phyloP scores from a whole-genome alignment of 768 basidiomycete species.

The Lactarius pseudohatsudake region DNA sequence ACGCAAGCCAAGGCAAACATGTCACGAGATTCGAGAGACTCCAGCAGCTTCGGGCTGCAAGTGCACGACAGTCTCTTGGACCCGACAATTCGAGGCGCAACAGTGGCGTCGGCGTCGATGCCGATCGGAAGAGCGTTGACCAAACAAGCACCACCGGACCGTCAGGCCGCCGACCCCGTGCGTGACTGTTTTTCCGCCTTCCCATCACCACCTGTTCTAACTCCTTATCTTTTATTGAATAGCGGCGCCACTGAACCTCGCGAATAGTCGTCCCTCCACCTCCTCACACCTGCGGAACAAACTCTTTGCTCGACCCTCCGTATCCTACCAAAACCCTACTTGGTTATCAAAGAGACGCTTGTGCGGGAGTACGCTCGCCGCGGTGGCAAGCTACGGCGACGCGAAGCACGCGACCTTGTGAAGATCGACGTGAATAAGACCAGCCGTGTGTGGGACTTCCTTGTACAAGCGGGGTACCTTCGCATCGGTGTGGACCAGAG shows the following conservation, averaged over 20 bases:
- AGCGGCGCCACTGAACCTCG: slow-evolving; percentile 79
- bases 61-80: slow-evolving; percentile 52
- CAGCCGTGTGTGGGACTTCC: slow-evolving; percentile 88
- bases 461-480: slow-evolving; percentile 81
- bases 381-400: slow-evolving; percentile 81
- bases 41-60: slow-evolving; percentile 45
- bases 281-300: slow-evolving; percentile 88
- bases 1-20: slow-evolving; percentile 59
- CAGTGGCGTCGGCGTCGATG: slow-evolving; percentile 47
- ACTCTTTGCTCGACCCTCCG: slow-evolving; percentile 84
- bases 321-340: slow-evolving; percentile 92
- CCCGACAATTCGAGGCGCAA: slow-evolving; percentile 52
- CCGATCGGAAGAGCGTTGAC: slow-evolving; percentile 58
- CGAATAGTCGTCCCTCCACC: slow-evolving; percentile 85
- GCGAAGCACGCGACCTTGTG: slow-evolving; percentile 87
- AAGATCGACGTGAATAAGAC: slow-evolving; percentile 95
- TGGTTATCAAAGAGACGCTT: slow-evolving; percentile 93
- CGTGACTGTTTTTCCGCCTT: slow-evolving; percentile 27
- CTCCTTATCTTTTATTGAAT: neutral
- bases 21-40: slow-evolving; percentile 59
- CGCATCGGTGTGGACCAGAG: slow-evolving; percentile 48
- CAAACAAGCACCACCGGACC: slow-evolving; percentile 40
- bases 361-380: slow-evolving; percentile 90
- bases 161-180: slow-evolving; percentile 45
- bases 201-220: neutral